Evolutionary conservation across 768 basidiomycete species (phyloP).

Genomic region (Coprinopsis marcescibilis): DNA sequence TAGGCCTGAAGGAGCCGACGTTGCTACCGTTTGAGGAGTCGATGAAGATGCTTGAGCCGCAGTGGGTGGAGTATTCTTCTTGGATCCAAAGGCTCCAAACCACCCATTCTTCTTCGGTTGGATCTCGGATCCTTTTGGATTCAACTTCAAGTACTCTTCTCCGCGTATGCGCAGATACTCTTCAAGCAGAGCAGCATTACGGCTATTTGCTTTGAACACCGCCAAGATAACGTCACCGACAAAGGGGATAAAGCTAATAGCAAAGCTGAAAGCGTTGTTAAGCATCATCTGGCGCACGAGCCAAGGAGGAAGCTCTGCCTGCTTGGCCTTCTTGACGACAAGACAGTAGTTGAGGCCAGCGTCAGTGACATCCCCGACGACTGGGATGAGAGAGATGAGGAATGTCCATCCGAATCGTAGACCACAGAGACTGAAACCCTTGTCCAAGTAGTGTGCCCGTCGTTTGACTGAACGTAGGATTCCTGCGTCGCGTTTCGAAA

Average conservation of each 20-base stretch:
- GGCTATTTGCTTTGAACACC: slow-evolving; percentile 79
- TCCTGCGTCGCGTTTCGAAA: slow-evolving; percentile 68
- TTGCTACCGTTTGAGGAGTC: too few species aligned
- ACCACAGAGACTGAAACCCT: slow-evolving; percentile 75
- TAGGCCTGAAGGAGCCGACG: too few species aligned
- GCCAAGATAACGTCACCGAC: slow-evolving; percentile 75
- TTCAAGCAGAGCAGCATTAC: slow-evolving; percentile 83
- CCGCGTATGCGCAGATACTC: slow-evolving; percentile 79
- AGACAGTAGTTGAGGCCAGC: slow-evolving; percentile 66
- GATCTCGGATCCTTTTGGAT: slow-evolving; percentile 26
- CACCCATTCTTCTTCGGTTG: slow-evolving; percentile 12
- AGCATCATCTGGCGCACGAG: slow-evolving; percentile 68
- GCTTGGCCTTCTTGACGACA: slow-evolving; percentile 66
- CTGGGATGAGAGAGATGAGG: slow-evolving; percentile 69
- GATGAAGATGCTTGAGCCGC: too few species aligned
- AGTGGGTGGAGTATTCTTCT: slow-evolving; percentile 19
- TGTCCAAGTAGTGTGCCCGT: slow-evolving; percentile 83
- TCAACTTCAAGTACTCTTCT: slow-evolving; percentile 57
- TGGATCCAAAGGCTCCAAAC: slow-evolving; percentile 15
- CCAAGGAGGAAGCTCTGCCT: slow-evolving; percentile 66
- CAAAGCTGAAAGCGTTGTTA: slow-evolving; percentile 67
- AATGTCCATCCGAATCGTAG: slow-evolving; percentile 86
- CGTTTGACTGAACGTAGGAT: slow-evolving; percentile 71
- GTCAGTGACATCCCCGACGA: slow-evolving; percentile 63
- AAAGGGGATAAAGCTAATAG: slow-evolving; percentile 61